phyloP scores from a whole-genome alignment of 257 asterid genomes.

The Paulownia fortunei region DNA sequence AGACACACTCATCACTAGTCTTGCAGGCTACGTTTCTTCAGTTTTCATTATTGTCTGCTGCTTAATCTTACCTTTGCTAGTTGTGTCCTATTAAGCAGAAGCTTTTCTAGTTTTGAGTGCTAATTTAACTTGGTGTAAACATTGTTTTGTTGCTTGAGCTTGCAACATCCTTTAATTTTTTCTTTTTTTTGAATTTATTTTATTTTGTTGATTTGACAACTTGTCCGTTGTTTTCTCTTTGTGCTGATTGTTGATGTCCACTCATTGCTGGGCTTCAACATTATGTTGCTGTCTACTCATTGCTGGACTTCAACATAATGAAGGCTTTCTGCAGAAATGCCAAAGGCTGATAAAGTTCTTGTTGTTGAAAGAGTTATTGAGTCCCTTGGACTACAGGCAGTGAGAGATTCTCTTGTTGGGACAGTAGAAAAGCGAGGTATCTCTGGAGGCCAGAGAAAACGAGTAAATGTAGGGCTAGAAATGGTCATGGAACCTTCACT shows the following conservation, averaged over 20 bases:
- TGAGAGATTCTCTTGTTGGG: constrained; percentile 93
- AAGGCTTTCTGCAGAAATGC: constrained; percentile 81
- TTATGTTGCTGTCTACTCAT: constrained; percentile 32
- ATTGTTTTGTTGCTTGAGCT: constrained; percentile 8
- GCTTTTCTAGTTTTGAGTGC: neutral
- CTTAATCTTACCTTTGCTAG: constrained; percentile 9
- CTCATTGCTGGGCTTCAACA: no score
- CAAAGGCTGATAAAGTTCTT: constrained; percentile 94
- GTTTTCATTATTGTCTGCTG: neutral
- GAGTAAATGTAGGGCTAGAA: constrained; percentile 94
- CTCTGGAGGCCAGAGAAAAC: constrained; percentile 97
- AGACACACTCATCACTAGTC: neutral
- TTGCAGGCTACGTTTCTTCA: constrained; percentile 18
- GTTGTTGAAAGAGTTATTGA: constrained; percentile 95
- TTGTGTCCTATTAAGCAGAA: constrained; percentile 9
- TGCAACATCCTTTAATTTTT: constrained; percentile 1
- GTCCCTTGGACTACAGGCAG: constrained; percentile 87
- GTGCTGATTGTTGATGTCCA: constrained; percentile 45
- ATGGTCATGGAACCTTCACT: constrained; percentile 98
- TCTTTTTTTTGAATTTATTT: neutral
- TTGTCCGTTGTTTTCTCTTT: constrained; percentile 22
- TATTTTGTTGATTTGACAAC: constrained; percentile 23
- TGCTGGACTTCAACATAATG: constrained; percentile 43
- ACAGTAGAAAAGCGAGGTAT: constrained; percentile 93
- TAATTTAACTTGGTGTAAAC: constrained; percentile 4